These are phyloP conservation scores for Helicocarpus griseus DNA, from an alignment of 2,329 filamentous ascomycete species.

Conservation along the genomic window DNA sequence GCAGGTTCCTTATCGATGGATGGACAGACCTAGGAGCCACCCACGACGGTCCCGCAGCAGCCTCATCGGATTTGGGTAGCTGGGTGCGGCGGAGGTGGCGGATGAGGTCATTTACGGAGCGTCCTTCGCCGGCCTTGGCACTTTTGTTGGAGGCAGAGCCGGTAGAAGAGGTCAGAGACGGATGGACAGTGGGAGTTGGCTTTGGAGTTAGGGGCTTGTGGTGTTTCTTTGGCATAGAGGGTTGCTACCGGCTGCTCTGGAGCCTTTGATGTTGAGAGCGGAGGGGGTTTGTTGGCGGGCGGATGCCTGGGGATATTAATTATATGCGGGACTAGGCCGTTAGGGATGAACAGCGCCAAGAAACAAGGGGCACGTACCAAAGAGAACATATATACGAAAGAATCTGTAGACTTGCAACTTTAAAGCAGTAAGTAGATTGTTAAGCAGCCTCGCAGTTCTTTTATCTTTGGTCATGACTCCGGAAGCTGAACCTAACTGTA, in stretches of 20 bases:
- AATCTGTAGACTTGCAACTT: no score
- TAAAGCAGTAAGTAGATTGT: no score
- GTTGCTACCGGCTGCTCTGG: not conserved
- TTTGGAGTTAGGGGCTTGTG: constrained; percentile 29
- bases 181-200: constrained; percentile 31
- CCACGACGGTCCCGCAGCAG: constrained; percentile 10
- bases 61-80: constrained; percentile 17
- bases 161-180: constrained; percentile 24
- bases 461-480: no score
- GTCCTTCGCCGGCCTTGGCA: constrained; percentile 16
- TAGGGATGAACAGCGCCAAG: no score
- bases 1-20: constrained; percentile 34
- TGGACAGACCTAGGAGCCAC: constrained; percentile 31
- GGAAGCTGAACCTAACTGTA: no score
- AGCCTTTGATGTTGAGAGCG: not conserved
- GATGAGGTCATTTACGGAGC: constrained; percentile 40
- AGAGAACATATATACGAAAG: no score
- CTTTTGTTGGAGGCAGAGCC: constrained; percentile 7
- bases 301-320: not conserved
- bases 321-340: no score
- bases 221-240: constrained; percentile 40
- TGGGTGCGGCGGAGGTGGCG: constrained; percentile 37
- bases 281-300: constrained; percentile 6
- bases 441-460: no score
- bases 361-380: no score